phyloP scores from a whole-genome alignment of 805 yeast species.

The Blastobotrys muscicola region DNA sequence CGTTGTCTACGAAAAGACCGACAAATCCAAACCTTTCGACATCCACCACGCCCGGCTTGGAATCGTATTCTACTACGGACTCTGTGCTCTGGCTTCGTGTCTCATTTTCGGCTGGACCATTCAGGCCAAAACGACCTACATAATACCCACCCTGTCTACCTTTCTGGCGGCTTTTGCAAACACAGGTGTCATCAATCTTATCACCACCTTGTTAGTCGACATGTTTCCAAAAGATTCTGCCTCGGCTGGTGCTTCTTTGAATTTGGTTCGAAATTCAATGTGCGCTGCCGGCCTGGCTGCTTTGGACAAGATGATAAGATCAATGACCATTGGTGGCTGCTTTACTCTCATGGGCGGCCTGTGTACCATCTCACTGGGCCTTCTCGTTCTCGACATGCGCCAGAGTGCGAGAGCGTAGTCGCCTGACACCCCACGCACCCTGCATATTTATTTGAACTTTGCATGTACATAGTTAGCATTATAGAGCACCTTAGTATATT shows the following conservation, averaged over 20 bases:
- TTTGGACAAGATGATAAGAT: conserved; percentile 45
- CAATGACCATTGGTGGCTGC: conserved; percentile 63
- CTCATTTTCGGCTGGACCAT: conserved; percentile 70
- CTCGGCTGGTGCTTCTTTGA: conserved; percentile 62
- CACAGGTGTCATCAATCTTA: conserved; percentile 29
- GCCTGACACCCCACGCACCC: neutral
- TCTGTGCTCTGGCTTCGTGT: conserved; percentile 32
- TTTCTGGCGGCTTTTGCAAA: conserved; percentile 49
- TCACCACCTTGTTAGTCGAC: conserved; percentile 60
- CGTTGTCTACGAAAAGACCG: conserved; percentile 1
- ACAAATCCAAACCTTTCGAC: conserved; percentile 34
- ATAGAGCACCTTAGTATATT: too few relatives aligned
- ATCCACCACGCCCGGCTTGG: conserved; percentile 45
- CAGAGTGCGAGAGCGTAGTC: too few relatives aligned
- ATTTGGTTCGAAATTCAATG: conserved; percentile 61
- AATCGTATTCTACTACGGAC: conserved; percentile 35
- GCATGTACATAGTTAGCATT: too few relatives aligned
- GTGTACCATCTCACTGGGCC: conserved; percentile 12
- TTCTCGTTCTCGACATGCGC: conserved; percentile 1
- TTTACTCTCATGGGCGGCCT: conserved; percentile 55
- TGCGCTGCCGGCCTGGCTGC: conserved; percentile 66
- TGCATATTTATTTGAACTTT: too few relatives aligned
- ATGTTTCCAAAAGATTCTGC: conserved; percentile 61
- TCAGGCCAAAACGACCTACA: conserved; percentile 35
- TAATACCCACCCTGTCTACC: conserved; percentile 49